Conservation (phyloP, 148 eudicot species). For the Fallopia convolvulus region DNA sequence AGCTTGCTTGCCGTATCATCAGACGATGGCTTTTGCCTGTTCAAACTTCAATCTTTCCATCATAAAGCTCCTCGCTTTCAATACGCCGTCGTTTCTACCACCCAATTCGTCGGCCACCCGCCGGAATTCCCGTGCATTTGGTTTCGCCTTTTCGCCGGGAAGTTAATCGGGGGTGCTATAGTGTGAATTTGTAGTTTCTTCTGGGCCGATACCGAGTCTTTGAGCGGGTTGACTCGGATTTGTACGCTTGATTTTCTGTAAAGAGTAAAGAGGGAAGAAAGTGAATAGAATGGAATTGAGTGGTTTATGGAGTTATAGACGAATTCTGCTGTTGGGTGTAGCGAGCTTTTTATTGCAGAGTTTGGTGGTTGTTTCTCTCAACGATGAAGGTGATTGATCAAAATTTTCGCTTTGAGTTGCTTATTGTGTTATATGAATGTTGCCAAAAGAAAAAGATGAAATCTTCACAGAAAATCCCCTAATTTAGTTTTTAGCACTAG, state of each 20-base stretch:
- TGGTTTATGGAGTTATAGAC: background rate
- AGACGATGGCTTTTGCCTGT: background rate
- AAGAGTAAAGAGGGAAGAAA: background rate
- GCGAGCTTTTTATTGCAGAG: background rate
- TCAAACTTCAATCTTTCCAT: background rate
- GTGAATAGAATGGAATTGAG: background rate
- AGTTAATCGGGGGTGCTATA: background rate
- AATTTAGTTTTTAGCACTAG: background rate
- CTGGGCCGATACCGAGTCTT: background rate
- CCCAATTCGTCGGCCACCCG: background rate
- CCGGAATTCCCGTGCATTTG: background rate
- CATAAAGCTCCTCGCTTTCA: background rate
- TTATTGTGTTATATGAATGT: background rate
- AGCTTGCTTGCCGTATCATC: background rate
- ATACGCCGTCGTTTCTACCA: background rate
- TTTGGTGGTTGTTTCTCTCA: background rate
- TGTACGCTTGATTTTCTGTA: background rate
- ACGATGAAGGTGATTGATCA: background rate
- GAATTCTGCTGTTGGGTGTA: background rate
- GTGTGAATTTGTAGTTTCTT: background rate
- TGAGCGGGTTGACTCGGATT: background rate
- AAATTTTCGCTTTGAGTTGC: background rate
- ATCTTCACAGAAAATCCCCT: background rate
- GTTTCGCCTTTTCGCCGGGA: background rate
- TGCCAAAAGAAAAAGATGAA: background rate